These are phyloP conservation scores for Cercospora sojina DNA, from an alignment of 2,329 filamentous ascomycete genomes.

Conservation along the genomic window DNA sequence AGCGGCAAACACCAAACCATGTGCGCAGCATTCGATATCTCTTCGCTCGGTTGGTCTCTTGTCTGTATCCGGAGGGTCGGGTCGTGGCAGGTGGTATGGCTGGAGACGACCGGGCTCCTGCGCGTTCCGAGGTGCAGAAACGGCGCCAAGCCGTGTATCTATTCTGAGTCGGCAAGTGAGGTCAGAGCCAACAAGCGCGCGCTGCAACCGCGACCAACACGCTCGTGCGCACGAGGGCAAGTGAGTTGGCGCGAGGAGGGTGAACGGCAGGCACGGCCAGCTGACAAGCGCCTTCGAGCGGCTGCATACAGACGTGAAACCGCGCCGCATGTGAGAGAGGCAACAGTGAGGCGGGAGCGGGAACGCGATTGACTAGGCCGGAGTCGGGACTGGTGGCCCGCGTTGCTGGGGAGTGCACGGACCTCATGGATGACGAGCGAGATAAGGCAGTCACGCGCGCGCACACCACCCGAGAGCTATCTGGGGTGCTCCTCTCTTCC, in stretches of 20 bases:
- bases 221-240: background rate
- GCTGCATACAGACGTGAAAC: constrained; percentile 3
- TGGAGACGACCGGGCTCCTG: background rate
- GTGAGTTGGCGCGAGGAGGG: background rate
- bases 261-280: background rate
- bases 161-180: background rate
- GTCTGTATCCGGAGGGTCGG: background rate
- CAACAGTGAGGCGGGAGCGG: background rate
- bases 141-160: background rate
- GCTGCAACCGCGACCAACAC: background rate
- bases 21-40: background rate
- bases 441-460: background rate
- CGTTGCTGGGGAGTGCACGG: too few species aligned
- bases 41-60: background rate
- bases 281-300: background rate
- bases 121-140: constrained; percentile 1
- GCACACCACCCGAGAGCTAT: background rate
- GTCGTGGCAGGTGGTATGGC: background rate
- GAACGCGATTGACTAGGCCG: too few species aligned
- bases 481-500: background rate
- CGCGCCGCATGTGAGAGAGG: background rate
- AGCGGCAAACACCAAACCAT: constrained; percentile 17
- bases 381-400: too few species aligned
- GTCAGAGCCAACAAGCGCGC: background rate
- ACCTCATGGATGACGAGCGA: too few species aligned